phyloP scores from a whole-genome alignment of 805 yeast species.

The Jamesozyma rosinii region DNA sequence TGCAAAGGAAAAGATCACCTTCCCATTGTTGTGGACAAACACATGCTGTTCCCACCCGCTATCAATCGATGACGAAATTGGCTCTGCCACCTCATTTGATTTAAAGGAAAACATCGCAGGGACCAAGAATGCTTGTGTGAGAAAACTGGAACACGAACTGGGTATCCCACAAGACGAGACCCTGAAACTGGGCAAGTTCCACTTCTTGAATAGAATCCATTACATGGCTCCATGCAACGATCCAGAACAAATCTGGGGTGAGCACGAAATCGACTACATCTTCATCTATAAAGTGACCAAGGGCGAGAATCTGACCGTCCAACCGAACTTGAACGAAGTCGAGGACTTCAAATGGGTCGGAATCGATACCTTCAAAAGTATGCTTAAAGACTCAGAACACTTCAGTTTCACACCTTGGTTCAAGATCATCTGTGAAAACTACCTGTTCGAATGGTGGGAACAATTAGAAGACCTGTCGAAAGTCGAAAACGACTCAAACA shows the following conservation, averaged over 20 bases:
- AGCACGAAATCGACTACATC: slow-evolving; percentile 94
- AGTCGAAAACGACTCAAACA: slow-evolving; percentile 34
- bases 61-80: slow-evolving; percentile 74
- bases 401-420: slow-evolving; percentile 95
- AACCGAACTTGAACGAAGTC: slow-evolving; percentile 75
- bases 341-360: slow-evolving; percentile 70
- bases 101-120: slow-evolving; percentile 62
- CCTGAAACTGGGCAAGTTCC: slow-evolving; percentile 56
- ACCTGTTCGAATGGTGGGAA: slow-evolving; percentile 91
- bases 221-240: slow-evolving; percentile 79
- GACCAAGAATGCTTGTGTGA: slow-evolving; percentile 77
- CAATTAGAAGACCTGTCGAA: slow-evolving; percentile 49
- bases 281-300: slow-evolving; percentile 57
- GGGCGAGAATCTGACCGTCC: slow-evolving; percentile 36
- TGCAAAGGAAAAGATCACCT: slow-evolving; percentile 92
- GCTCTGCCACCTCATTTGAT: slow-evolving; percentile 31
- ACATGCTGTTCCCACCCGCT: slow-evolving; percentile 98
- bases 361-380: slow-evolving; percentile 51
- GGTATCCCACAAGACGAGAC: slow-evolving; percentile 60
- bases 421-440: slow-evolving; percentile 85
- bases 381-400: slow-evolving; percentile 56
- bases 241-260: slow-evolving; percentile 64
- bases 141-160: slow-evolving; percentile 87
- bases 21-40: slow-evolving; percentile 96
- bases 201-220: slow-evolving; percentile 87